These are phyloP conservation scores for Lepidium didymum DNA, from an alignment of 345 rosid genomes.

Conservation along the genomic window DNA sequence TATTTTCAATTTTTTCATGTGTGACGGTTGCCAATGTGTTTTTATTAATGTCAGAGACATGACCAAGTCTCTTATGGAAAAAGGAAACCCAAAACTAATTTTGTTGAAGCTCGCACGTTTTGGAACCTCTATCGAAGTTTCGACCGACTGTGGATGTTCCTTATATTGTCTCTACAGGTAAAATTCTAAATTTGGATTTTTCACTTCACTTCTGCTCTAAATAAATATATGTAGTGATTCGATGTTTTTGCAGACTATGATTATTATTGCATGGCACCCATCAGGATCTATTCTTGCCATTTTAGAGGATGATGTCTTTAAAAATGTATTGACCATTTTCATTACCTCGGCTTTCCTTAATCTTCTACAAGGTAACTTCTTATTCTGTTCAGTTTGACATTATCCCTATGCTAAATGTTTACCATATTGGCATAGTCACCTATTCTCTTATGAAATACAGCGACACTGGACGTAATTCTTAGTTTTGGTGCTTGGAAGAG, in stretches of 20 bases:
- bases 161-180: conserved; percentile 84
- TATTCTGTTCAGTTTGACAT: neutral
- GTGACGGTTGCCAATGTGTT: neutral
- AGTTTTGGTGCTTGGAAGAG: conserved; percentile 82
- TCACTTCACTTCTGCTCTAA: conserved; percentile 4
- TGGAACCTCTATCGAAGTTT: conserved; percentile 91
- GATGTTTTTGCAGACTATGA: conserved; percentile 66
- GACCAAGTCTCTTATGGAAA: conserved; percentile 40
- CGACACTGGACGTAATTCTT: conserved; percentile 71
- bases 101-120: conserved; percentile 97
- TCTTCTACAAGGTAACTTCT: conserved; percentile 64
- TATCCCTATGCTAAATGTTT: neutral
- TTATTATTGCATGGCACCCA: conserved; percentile 76
- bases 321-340: conserved; percentile 68
- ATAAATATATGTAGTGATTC: conserved; percentile 5
- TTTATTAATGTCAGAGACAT: conserved; percentile 43
- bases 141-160: conserved; percentile 98
- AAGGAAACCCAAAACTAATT: conserved; percentile 85
- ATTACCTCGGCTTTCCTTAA: conserved; percentile 85
- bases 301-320: conserved; percentile 55
- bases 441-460: conserved; percentile 36
- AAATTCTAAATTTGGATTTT: conserved; percentile 7
- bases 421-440: conserved; percentile 2
- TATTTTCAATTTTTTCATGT: neutral
- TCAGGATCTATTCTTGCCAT: conserved; percentile 63